These are phyloP conservation scores for Amanita muscaria DNA, from an alignment of 768 basidiomycete species.

Conservation along the genomic window DNA sequence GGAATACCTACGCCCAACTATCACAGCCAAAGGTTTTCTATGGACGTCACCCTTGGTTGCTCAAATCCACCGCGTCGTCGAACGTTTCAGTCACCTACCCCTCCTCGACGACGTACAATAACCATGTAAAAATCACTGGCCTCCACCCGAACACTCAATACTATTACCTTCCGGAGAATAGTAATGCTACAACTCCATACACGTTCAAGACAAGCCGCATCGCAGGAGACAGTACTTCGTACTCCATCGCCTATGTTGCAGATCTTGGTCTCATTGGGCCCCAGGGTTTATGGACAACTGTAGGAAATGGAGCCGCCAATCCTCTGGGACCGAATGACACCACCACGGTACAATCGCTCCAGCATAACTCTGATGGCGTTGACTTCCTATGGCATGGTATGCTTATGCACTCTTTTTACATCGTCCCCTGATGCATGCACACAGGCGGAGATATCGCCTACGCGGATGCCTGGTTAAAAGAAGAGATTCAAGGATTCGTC, in stretches of 20 bases:
- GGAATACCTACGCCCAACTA: slow-evolving; percentile 14
- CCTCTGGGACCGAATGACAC: slow-evolving; percentile 12
- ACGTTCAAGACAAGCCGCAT: slow-evolving; percentile 11
- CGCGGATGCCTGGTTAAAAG: slow-evolving; percentile 15
- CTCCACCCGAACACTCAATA: slow-evolving; percentile 12
- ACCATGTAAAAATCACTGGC: slow-evolving; percentile 13
- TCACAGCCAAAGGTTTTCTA: slow-evolving; percentile 10
- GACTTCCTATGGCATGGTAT: slow-evolving; percentile 15
- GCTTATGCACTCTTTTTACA: background rate
- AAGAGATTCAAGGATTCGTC: slow-evolving; percentile 12
- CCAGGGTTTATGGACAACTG: slow-evolving; percentile 6
- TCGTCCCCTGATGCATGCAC: background rate
- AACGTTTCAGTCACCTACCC: slow-evolving; percentile 13
- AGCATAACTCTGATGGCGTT: slow-evolving; percentile 5
- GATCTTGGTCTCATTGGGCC: slow-evolving; percentile 14
- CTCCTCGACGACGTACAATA: slow-evolving; percentile 14
- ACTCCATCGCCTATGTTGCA: slow-evolving; percentile 11
- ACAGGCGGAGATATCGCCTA: slow-evolving; percentile 14
- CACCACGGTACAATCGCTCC: slow-evolving; percentile 12
- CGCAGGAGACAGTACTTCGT: slow-evolving; percentile 11
- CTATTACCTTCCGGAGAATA: slow-evolving; percentile 10
- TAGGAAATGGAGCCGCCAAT: slow-evolving; percentile 9
- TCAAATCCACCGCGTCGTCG: slow-evolving; percentile 9
- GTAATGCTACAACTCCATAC: slow-evolving; percentile 6
- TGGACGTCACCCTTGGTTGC: slow-evolving; percentile 8